These are phyloP conservation scores for Mortierella polycephala DNA, from an alignment of 371 early-diverging fungal genomes.

Conservation along the genomic window DNA sequence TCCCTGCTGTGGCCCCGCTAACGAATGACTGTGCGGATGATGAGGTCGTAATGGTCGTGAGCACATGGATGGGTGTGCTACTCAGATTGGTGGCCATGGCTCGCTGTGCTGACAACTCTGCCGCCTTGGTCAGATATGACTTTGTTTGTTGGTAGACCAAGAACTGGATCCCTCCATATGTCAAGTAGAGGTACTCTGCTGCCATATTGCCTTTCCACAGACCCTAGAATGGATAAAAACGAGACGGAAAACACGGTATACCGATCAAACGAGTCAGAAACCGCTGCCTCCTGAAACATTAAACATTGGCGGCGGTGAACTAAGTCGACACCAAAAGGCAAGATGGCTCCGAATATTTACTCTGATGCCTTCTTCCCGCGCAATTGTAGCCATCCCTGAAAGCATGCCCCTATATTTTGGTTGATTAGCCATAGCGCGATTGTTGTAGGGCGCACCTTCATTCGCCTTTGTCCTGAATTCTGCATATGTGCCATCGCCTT, in stretches of 20 bases:
- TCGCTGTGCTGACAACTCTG: conserved; percentile 7
- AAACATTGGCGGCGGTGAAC: background rate
- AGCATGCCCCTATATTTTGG: conserved; percentile 65
- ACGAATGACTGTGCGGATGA: conserved; percentile 64
- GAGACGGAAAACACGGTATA: background rate
- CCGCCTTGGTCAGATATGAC: conserved; percentile 26
- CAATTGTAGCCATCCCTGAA: conserved; percentile 64
- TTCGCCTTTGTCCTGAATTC: background rate
- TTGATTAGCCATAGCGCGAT: background rate
- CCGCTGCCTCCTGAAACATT: background rate
- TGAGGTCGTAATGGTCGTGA: conserved; percentile 6
- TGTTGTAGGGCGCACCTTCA: background rate
- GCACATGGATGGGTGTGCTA: background rate
- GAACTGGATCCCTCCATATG: conserved; percentile 91
- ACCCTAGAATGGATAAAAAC: conserved; percentile 58
- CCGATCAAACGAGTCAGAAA: background rate
- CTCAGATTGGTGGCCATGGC: background rate
- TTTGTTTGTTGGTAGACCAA: conserved; percentile 71
- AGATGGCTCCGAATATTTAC: conserved; percentile 44
- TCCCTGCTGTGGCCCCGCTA: conserved; percentile 79
- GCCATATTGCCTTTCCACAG: conserved; percentile 95
- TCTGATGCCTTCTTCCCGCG: conserved; percentile 76
- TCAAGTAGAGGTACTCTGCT: conserved; percentile 88
- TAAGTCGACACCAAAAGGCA: background rate
- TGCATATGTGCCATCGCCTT: conserved; percentile 3